Evolutionary conservation across 1,284 basidiomycete species (phyloP), one percentile per base, ranked within the genome.

Genomic region (Moesziomyces parantarcticus): DNA sequence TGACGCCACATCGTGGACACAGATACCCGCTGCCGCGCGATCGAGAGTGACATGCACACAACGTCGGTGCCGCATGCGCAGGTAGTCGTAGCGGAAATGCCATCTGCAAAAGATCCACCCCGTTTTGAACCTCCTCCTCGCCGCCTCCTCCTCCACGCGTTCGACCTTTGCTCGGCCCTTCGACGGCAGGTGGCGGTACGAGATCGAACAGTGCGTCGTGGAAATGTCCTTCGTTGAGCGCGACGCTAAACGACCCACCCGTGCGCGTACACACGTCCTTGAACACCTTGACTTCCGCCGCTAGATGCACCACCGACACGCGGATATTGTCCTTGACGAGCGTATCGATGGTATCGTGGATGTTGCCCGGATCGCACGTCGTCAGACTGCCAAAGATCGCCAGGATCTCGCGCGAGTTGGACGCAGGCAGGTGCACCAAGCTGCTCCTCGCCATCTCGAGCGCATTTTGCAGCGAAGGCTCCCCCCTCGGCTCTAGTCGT

Each of bases 241-340:
- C 95, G 10, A 99, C 97, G 25, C 93, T 92, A 81, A 82, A 83
- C 25, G 72, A 75, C 6, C 82, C 82, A 3, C 79, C 77, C 18
- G 82, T 83, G 8, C 68, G 59, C 3, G 53, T 58, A 39, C 77
- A 79, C 7, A 98, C 88, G 50, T 95, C 92, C 51, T 92, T 89
- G 81, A 94, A 97, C 55, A 99, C 93, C 84, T 97, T 98, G 90
- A 99, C 95, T 84, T 99, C 96, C 9, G 97, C 97, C 0, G 81
- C 79, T 90, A 92, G 88, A 0, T 93, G 92, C 45, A 99, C 93
- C 57, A 99, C 90, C 13, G 92, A 94, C 57, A 97, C 92, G 49
- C 94, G 91, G 61, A 97, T 92, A 76, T 91, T 68, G 45, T 85
- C 90, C 66, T 89, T 88, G 52, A 93, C 87, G 66, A 95, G 93